phyloP scores from a whole-genome alignment of 805 yeast species.

The Saccharomycopsis sp. region DNA sequence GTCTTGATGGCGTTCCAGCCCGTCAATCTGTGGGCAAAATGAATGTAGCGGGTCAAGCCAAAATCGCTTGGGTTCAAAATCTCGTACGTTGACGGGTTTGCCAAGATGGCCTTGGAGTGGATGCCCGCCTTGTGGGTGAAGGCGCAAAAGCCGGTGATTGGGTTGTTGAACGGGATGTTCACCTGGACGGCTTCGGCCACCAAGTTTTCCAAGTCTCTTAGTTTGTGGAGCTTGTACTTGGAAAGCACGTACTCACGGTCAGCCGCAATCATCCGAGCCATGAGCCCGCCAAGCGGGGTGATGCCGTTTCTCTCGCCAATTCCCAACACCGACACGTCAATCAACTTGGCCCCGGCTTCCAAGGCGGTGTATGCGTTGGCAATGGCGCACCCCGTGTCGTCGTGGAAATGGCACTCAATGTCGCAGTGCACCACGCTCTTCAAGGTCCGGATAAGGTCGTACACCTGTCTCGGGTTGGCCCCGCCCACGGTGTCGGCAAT shows the following conservation, averaged over 20 bases:
- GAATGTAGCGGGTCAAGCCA: slow-evolving; percentile 93
- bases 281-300: slow-evolving; percentile 93
- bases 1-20: slow-evolving; percentile 99
- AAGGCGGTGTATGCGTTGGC: slow-evolving; percentile 97
- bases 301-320: slow-evolving; percentile 99
- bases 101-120: slow-evolving; percentile 96
- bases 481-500: slow-evolving; percentile 99
- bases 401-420: slow-evolving; percentile 97
- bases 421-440: slow-evolving; percentile 92
- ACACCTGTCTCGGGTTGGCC: slow-evolving; percentile 98
- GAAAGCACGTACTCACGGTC: slow-evolving; percentile 91
- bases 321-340: slow-evolving; percentile 93
- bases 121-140: slow-evolving; percentile 99
- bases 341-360: slow-evolving; percentile 93
- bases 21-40: slow-evolving; percentile 94
- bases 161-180: slow-evolving; percentile 95
- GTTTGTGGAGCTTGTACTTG: slow-evolving; percentile 91
- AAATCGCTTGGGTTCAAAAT: slow-evolving; percentile 90
- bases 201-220: slow-evolving; percentile 89
- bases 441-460: slow-evolving; percentile 89
- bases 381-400: slow-evolving; percentile 98
- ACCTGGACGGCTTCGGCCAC: slow-evolving; percentile 98
- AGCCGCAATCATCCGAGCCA: slow-evolving; percentile 99
- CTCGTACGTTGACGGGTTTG: slow-evolving; percentile 98
- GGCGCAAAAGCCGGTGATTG: slow-evolving; percentile 98